A percentile compares a stretch with the other conserved stretches of the same genome.
Evolutionary conservation across 2,329 filamentous ascomycete genomes (phyloP).

Genomic region (Cryphonectria naterciae): DNA sequence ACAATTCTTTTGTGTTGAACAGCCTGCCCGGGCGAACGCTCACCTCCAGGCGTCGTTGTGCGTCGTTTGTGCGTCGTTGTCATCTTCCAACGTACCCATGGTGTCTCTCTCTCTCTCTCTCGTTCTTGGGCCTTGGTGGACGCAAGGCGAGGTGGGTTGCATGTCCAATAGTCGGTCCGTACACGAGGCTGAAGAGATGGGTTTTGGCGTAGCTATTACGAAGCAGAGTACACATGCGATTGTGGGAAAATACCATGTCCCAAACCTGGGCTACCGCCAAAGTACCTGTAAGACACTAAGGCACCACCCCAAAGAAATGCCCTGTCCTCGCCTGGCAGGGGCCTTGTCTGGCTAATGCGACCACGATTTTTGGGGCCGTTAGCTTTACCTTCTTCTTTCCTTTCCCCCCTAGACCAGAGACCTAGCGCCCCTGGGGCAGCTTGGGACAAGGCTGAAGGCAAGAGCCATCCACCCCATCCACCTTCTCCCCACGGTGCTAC

Average conservation of each 20-base stretch:
- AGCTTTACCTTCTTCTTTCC: background rate
- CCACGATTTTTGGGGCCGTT: slow-evolving; percentile 15
- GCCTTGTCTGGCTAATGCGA: slow-evolving; percentile 19
- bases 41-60: background rate
- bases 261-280: background rate
- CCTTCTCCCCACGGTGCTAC: slow-evolving; percentile 3
- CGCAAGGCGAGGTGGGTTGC: background rate
- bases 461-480: background rate
- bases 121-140: background rate
- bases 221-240: background rate
- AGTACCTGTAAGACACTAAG: background rate
- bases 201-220: background rate
- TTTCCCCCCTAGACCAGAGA: background rate
- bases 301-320: slow-evolving; percentile 10
- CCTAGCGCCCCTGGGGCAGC: background rate
- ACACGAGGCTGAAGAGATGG: slow-evolving; percentile 1
- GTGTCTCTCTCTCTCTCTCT: background rate
- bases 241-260: background rate
- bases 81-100: background rate
- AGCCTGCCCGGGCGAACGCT: background rate
- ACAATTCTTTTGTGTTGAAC: background rate
- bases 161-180: background rate
- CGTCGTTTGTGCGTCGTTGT: background rate
- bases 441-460: slow-evolving; percentile 24
- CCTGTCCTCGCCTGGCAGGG: background rate